Evolutionary conservation across 2,329 filamentous ascomycete genomes (phyloP).

Genomic region (Botrytis porri): DNA sequence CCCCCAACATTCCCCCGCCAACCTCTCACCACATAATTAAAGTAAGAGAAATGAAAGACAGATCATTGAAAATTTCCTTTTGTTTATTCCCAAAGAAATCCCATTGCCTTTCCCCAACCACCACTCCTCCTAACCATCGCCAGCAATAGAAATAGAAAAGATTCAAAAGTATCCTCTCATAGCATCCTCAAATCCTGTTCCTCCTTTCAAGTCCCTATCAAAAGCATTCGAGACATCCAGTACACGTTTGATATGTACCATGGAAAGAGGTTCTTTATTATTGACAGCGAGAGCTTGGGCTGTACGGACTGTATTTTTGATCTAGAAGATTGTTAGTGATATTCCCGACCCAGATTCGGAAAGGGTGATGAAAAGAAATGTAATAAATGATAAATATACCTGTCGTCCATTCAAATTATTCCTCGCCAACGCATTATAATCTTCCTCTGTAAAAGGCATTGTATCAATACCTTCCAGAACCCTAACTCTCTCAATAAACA

Average conservation of each 20-base stretch:
- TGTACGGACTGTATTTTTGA: constrained; percentile 84
- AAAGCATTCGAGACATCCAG: constrained; percentile 83
- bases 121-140: not conserved
- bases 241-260: constrained; percentile 77
- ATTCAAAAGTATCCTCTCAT: constrained; percentile 69
- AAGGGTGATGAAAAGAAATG: not conserved
- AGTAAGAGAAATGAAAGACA: not conserved
- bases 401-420: constrained; percentile 68
- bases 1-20: no score
- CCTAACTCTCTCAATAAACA: constrained; percentile 74
- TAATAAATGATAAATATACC: constrained; percentile 42
- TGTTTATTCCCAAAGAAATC: not conserved
- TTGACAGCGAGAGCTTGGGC: constrained; percentile 80
- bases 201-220: constrained; percentile 78
- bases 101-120: no score
- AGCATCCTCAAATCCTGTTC: constrained; percentile 74
- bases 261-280: constrained; percentile 66
- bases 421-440: constrained; percentile 64
- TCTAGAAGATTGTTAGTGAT: constrained; percentile 41
- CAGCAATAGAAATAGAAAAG: not conserved
- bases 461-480: constrained; percentile 60
- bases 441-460: constrained; percentile 61
- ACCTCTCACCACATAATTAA: not conserved
- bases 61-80: not conserved
- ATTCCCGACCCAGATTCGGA: not conserved